Evolutionary conservation across 495 filamentous ascomycete genomes (phyloP), one percentile per base, ranked within the genome.

Genomic region (Penicillium lagena): DNA sequence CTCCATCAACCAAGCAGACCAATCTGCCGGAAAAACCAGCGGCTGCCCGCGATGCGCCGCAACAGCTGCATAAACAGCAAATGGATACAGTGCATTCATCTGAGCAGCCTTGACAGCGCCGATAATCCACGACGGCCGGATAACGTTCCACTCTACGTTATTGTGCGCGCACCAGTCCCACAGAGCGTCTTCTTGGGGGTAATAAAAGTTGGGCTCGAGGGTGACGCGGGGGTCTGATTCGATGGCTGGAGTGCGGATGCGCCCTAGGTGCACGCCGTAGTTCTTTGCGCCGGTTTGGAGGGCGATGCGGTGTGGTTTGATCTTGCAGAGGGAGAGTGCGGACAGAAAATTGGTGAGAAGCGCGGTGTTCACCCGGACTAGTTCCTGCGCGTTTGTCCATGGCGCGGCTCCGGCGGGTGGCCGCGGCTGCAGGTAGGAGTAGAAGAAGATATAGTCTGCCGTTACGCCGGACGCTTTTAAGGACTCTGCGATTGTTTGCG

Each of bases 401-500:
- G 58, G 46, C 78, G 75, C 40, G 75, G 51, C 29, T 1, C 64
- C 59, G 28, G 53, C 44, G n/a, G 64, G 60, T 8, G 58, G 62
- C 15, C 58, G 34, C 0, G 66, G 59, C 47, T 79, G 75, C 40
- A 76, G 51, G 54, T 79, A 79, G 9, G 68, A 62, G 29, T 63
- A 70, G 58, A 76, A 79, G 58, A 76, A 79, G n/a, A 77, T 59
- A 47, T 77, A 66, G 52, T 76, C 73, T 14, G 17, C 35, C 39
- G 7, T 35, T 15, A 9, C 12, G 36, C 7, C 27, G 30, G 29
- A 40, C 46, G 60, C 49, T 46, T 70, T 64, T 15, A 73, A 43
- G 1, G 47, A 43, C 5, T 52, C 43, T 0, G 67, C 60, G 47
- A 77, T 72, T 29, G 67, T 60, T 7, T 55, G 42, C 0, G 66